These are phyloP conservation scores for barrel medic (Medicago truncatula) DNA, from an alignment of 306 rosid genomes.

Conservation along the genomic window MtrunA17r5.0-ANR NC_053043.1:48922001-48922500, in stretches of 20 bases:
- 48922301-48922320: no score
- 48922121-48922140: constrained; percentile 32
- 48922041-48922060: constrained; percentile 27
- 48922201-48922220: not conserved
- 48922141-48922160: not conserved
- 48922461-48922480: no score
- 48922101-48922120: constrained; percentile 33
- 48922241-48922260: not conserved
- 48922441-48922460: no score
- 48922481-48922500: no score
- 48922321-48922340: no score
- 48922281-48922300: no score
- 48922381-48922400: no score
- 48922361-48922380: no score
- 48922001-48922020: not conserved
- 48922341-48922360: no score
- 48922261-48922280: not conserved
- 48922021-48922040: not conserved
- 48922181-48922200: not conserved
- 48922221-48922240: constrained; percentile 18
- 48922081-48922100: constrained; percentile 37
- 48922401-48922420: no score
- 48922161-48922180: constrained; percentile 26
- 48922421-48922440: no score
- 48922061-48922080: constrained; percentile 44